Evolutionary conservation across 2,329 filamentous ascomycete species (phyloP), one percentile per base, ranked within the genome.

Genomic region (Decorospora gaudefroyi): DNA sequence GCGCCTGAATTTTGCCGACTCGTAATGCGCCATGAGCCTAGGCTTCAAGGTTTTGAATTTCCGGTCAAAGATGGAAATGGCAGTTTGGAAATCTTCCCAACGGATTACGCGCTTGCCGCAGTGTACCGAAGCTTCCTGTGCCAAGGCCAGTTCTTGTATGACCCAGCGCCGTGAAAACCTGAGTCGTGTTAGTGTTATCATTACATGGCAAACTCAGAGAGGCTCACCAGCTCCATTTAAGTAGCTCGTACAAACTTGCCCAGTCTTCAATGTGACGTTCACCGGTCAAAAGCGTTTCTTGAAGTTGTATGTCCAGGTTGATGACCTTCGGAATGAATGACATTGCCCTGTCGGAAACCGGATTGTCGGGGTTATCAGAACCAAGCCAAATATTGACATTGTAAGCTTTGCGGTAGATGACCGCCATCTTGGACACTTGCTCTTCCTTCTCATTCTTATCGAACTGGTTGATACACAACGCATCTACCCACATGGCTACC

Each of bases 181-280:
- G 9, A 1, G 19, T 31, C n/a, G n/a, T n/a, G n/a, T n/a, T n/a
- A n/a, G n/a, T n/a, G n/a, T n/a, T n/a, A n/a, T n/a, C n/a, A n/a
- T n/a, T n/a, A n/a, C n/a, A n/a, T n/a, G n/a, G n/a, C n/a, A n/a
- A n/a, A n/a, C n/a, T n/a, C n/a, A n/a, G n/a, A n/a, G n/a, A n/a
- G n/a, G n/a, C n/a, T n/a, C 11, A 31, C 29, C 29, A 31, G 29
- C 16, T 31, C 16, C 29, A 12, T 17, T 31, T 31, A 11, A 31
- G 29, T n/a, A 31, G 33, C 3, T 35, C 33, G 33, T 31, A 31
- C 33, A 35, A 1, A n/a, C 33, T 35, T 7, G 33, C 33, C 33
- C 13, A 35, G 0, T 35, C 21, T 25, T 17, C 2, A 0, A 10
- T 12, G 7, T 35, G 17, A 1, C 1, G 1, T 8, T 35, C 32